Conservation (phyloP, 371 early-diverging fungal species). For the Apophysomyces trapeziformis region DNA sequence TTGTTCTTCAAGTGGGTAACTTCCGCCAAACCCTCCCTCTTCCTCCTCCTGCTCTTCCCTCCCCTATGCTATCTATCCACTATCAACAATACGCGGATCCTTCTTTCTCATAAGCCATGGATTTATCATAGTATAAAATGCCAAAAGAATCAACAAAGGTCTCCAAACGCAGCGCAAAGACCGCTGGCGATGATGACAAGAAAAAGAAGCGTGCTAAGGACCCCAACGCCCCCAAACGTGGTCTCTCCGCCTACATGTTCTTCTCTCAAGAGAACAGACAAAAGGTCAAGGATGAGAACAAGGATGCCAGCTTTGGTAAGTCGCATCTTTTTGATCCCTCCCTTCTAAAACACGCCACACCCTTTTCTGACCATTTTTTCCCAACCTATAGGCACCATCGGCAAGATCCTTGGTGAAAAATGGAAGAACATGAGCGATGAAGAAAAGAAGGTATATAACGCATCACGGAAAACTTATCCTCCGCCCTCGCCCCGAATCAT, state of each 20-base stretch:
- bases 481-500: background rate
- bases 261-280: constrained; percentile 75
- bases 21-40: background rate
- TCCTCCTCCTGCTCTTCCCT: background rate
- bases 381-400: constrained; percentile 54
- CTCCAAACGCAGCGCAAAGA: constrained; percentile 4
- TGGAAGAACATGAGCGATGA: constrained; percentile 73
- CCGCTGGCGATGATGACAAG: constrained; percentile 7
- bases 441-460: constrained; percentile 54
- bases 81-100: background rate
- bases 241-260: constrained; percentile 78
- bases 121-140: constrained; percentile 11
- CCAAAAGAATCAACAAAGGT: constrained; percentile 21
- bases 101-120: background rate
- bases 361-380: constrained; percentile 13
- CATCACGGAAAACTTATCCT: background rate
- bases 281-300: constrained; percentile 69
- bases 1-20: background rate
- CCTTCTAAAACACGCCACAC: background rate
- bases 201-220: constrained; percentile 49
- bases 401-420: constrained; percentile 76
- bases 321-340: constrained; percentile 8
- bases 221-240: constrained; percentile 81
- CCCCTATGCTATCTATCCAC: no score
- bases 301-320: constrained; percentile 70